These are phyloP conservation scores for Colletotrichum sp. DNA, from an alignment of 2,329 filamentous ascomycete species.

Conservation along the genomic window DNA sequence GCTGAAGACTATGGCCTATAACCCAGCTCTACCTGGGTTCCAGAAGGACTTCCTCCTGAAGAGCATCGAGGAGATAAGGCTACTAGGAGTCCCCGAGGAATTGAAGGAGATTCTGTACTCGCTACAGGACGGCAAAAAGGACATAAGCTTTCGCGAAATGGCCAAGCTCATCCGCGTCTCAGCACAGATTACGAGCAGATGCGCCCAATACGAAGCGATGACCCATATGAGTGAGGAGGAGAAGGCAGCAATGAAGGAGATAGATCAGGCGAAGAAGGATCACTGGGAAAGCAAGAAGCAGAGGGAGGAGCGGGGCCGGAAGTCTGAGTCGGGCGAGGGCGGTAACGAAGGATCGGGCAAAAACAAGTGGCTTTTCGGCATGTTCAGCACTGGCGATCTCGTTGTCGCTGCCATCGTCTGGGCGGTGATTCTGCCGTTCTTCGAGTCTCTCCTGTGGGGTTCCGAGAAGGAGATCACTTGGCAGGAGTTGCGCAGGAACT, in stretches of 20 bases:
- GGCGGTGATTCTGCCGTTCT: conserved; percentile 48
- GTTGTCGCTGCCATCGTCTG: conserved; percentile 51
- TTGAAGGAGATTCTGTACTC: conserved; percentile 62
- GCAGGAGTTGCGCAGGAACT: conserved; percentile 94
- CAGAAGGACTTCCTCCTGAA: conserved; percentile 65
- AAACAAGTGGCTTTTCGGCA: conserved; percentile 22
- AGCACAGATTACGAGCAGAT: conserved; percentile 56
- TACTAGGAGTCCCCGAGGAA: conserved; percentile 73
- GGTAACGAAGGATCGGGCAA: conserved; percentile 20
- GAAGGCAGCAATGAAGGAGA: conserved; percentile 10
- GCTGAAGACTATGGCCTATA: conserved; percentile 59
- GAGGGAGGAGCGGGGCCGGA: background rate
- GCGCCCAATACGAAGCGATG: conserved; percentile 26
- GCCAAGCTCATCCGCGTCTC: conserved; percentile 65
- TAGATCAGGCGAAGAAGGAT: conserved; percentile 18
- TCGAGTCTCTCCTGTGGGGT: conserved; percentile 44
- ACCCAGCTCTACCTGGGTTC: conserved; percentile 66
- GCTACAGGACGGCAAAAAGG: conserved; percentile 57
- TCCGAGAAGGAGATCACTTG: conserved; percentile 82
- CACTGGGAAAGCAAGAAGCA: conserved; percentile 34
- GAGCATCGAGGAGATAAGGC: conserved; percentile 66
- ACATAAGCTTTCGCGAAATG: conserved; percentile 47
- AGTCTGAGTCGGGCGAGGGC: conserved; percentile 14
- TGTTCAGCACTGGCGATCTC: conserved; percentile 37
- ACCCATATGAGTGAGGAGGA: conserved; percentile 13